phyloP scores from a whole-genome alignment of 305 asterid genomes.

The Striga hermonthica region DNA sequence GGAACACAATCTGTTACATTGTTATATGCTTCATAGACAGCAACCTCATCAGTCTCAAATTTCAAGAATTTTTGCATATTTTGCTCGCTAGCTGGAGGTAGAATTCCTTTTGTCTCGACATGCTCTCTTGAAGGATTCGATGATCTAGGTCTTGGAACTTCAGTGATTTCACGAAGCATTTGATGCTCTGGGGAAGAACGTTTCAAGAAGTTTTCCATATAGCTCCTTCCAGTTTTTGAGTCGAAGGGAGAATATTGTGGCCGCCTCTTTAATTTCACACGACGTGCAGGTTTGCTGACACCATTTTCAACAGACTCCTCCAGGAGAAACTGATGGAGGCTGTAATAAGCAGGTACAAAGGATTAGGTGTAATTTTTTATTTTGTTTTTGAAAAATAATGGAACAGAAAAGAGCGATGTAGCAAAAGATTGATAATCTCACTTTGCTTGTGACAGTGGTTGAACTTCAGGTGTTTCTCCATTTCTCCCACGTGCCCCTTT shows the following conservation, averaged over 20 bases:
- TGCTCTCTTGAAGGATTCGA: constrained; percentile 43
- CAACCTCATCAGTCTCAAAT: constrained; percentile 41
- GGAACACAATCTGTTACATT: constrained; percentile 39
- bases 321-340: constrained; percentile 73
- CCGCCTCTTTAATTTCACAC: constrained; percentile 68
- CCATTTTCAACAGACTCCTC: constrained; percentile 67
- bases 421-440: constrained; percentile 39
- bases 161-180: constrained; percentile 54
- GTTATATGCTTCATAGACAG: constrained; percentile 35
- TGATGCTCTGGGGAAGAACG: constrained; percentile 67
- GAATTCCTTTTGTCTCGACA: constrained; percentile 38
- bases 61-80: constrained; percentile 29
- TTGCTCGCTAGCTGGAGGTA: constrained; percentile 40
- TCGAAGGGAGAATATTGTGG: constrained; percentile 66
- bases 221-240: constrained; percentile 64
- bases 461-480: constrained; percentile 68
- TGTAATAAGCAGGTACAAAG: constrained; percentile 37
- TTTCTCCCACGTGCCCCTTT: constrained; percentile 69
- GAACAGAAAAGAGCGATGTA: constrained; percentile 10
- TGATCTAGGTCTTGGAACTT: constrained; percentile 38
- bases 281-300: constrained; percentile 49
- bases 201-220: constrained; percentile 63
- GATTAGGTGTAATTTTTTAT: constrained; percentile 15
- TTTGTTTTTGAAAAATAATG: constrained; percentile 10
- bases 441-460: constrained; percentile 70